Evolutionary conservation across 208 protist species (phyloP), one percentile per base, ranked within the genome.

Genomic region (Leishmania turanica): DNA sequence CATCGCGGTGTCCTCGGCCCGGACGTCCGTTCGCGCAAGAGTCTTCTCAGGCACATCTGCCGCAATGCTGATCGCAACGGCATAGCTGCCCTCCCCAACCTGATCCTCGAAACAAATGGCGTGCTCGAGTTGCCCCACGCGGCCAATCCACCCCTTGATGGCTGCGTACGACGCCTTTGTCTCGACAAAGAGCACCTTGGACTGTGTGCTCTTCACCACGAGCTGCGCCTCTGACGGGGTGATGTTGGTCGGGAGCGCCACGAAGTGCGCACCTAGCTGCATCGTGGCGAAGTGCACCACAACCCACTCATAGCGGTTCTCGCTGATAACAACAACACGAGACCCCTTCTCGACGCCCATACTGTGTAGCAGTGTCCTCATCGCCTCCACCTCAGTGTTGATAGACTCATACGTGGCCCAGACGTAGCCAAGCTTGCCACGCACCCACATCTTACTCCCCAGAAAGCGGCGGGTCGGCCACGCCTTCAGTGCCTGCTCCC

Each of bases 341-440:
- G 87, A 90, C 34, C 95, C 93, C 75, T 95, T 95, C 51, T 91
- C 90, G 64, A 98, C 84, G 40, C 93, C 92, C 92, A 98, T 94
- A 79, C 91, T 90, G 80, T 92, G 68, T 64, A 98, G 79, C 24
- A 97, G 87, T 15, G 90, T 96, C 31, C 95, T 90, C 90, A 96
- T 94, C 37, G 91, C 93, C 31, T 91, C 91, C 24, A 95, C 88
- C 75, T 98, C 93, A 31, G 64, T 72, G 71, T 91, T 85, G 80
- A 98, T 97, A 27, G 95, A 95, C 71, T 95, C 95, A 86, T 98
- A 98, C n/a, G 92, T 96, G 37, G 95, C 86, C 95, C 95, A 98
- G 24, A 98, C 85, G 79, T 98, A 98, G 65, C 95, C 93, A 45
- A 98, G 83, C 65, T 89, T 89, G 9, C 95, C 93, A 71, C 92